These are phyloP conservation scores for Zymoseptoria passerinii DNA, from an alignment of 2,329 filamentous ascomycete genomes.

Conservation along the genomic window DNA sequence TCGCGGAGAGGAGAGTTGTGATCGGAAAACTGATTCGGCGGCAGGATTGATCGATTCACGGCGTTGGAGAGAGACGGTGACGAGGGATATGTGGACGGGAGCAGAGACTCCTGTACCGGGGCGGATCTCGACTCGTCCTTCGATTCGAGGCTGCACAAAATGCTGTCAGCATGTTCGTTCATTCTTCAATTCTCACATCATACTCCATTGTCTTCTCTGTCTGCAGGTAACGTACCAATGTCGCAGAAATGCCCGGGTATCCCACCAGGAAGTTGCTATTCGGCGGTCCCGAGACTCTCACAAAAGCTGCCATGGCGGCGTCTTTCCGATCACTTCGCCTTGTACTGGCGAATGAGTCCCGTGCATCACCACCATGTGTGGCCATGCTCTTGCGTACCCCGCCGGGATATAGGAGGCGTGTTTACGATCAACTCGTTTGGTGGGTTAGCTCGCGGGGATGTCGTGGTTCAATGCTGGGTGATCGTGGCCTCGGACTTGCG, in stretches of 20 bases:
- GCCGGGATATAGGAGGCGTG: background rate
- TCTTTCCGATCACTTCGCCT: background rate
- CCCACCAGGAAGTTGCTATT: constrained; percentile 96
- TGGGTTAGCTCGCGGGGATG: background rate
- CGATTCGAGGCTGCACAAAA: constrained; percentile 69
- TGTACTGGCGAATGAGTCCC: background rate
- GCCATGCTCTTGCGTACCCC: background rate
- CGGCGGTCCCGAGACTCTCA: constrained; percentile 92
- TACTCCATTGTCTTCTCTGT: background rate
- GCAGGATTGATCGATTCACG: constrained; percentile 95
- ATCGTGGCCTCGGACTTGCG: background rate
- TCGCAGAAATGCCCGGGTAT: constrained; percentile 96
- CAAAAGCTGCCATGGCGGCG: constrained; percentile 56
- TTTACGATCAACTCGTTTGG: background rate
- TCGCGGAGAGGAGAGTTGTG: constrained; percentile 71
- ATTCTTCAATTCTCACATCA: background rate
- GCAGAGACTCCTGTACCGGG: constrained; percentile 77
- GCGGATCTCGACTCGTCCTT: constrained; percentile 94
- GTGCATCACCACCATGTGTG: background rate
- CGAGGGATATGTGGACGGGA: constrained; percentile 82
- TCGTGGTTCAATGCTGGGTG: background rate
- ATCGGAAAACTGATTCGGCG: constrained; percentile 88
- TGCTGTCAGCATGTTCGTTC: constrained; percentile 4
- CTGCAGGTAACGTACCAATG: constrained; percentile 59
- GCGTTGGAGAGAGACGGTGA: constrained; percentile 87